phyloP scores from a whole-genome alignment of 208 protist species.

The Porcisia hertigi region DNA sequence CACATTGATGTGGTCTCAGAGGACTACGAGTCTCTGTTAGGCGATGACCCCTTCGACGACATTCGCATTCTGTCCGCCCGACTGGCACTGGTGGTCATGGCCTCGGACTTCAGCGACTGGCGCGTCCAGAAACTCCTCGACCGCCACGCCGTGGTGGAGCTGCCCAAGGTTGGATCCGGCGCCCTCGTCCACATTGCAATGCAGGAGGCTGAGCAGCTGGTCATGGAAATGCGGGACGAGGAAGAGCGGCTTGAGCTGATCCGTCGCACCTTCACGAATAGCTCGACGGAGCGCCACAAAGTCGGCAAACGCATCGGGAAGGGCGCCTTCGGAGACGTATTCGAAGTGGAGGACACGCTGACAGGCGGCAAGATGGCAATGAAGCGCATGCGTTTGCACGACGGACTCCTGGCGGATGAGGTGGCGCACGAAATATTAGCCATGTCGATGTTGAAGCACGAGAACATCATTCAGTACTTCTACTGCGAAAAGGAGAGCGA shows the following conservation, averaged over 20 bases:
- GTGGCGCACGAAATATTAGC: conserved; percentile 87
- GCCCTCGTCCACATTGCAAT: conserved; percentile 84
- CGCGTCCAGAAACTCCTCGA: conserved; percentile 75
- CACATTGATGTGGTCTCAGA: conserved; percentile 61
- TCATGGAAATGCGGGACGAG: conserved; percentile 76
- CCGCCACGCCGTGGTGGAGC: conserved; percentile 77
- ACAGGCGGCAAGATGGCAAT: conserved; percentile 89
- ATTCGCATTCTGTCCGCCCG: conserved; percentile 43
- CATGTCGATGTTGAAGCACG: conserved; percentile 90
- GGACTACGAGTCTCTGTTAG: conserved; percentile 56
- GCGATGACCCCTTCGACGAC: conserved; percentile 60
- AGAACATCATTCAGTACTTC: conserved; percentile 95
- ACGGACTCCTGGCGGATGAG: conserved; percentile 74
- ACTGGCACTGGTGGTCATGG: conserved; percentile 76
- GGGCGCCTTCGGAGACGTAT: conserved; percentile 89
- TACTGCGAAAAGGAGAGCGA: conserved; percentile 88
- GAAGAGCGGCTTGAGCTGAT: conserved; percentile 80
- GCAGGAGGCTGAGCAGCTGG: conserved; percentile 84
- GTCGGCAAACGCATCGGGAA: conserved; percentile 69
- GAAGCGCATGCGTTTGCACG: conserved; percentile 88
- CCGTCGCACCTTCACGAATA: conserved; percentile 72
- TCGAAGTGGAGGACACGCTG: conserved; percentile 82
- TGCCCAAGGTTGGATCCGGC: conserved; percentile 72
- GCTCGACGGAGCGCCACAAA: conserved; percentile 59
- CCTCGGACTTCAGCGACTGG: conserved; percentile 80